phyloP scores from a whole-genome alignment of 495 filamentous ascomycete genomes.

The Aspergillus sclerotioniger region DNA sequence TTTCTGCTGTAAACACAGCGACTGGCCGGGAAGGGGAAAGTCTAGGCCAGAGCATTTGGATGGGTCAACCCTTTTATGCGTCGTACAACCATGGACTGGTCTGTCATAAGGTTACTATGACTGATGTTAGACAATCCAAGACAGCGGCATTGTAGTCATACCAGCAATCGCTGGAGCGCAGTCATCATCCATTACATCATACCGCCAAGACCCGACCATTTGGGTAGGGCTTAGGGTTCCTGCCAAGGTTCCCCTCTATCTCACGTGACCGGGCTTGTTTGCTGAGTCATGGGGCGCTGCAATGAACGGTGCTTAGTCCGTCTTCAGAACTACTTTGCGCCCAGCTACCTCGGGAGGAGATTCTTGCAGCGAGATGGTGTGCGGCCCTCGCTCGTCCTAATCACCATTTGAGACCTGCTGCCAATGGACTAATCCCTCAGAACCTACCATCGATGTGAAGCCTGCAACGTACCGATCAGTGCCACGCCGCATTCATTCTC shows the following conservation, averaged over 20 bases:
- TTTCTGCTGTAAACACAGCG: too few relatives aligned
- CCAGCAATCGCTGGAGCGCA: too few relatives aligned
- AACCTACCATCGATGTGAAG: neutral
- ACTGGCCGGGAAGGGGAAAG: too few relatives aligned
- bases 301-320: neutral
- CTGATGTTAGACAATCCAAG: too few relatives aligned
- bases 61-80: too few relatives aligned
- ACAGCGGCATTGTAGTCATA: too few relatives aligned
- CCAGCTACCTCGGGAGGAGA: conserved; percentile 3
- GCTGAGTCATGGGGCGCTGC: neutral
- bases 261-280: neutral
- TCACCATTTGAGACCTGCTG: neutral
- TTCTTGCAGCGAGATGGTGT: neutral
- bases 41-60: too few relatives aligned
- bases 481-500: conserved; percentile 3
- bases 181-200: neutral
- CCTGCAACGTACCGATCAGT: neutral
- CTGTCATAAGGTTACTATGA: too few relatives aligned
- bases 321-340: conserved; percentile 3
- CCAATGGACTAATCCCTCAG: neutral
- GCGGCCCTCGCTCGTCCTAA: neutral
- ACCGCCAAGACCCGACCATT: neutral
- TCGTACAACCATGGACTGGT: too few relatives aligned
- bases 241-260: neutral
- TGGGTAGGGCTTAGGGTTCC: conserved; percentile 2